A percentile compares a stretch with the other conserved stretches of the same genome.
Conservation (phyloP, 2,329 filamentous ascomycete genomes). For the Fusarium acutatum region DNA sequence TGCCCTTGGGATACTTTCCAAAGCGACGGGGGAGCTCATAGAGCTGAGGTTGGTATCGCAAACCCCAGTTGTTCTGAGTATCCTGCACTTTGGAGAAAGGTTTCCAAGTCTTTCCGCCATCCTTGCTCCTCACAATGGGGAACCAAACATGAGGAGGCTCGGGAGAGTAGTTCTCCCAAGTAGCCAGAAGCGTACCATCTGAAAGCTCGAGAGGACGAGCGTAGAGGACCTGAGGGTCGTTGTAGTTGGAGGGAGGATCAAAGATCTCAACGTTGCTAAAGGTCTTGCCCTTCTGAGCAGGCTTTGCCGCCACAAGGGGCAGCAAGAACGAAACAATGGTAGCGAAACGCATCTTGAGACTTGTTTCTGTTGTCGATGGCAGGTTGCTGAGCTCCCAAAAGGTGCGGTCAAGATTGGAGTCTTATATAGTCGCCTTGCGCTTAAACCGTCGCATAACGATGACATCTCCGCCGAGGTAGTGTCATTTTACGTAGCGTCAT, state of each 20-base stretch:
- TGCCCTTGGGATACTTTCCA: conserved; percentile 67
- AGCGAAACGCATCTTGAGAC: conserved; percentile 27
- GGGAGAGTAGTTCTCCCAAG: conserved; percentile 65
- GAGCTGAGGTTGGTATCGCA: conserved; percentile 75
- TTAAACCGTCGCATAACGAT: background rate
- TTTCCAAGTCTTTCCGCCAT: conserved; percentile 69
- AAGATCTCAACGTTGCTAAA: conserved; percentile 49
- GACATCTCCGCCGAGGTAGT: conserved; percentile 5
- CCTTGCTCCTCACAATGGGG: conserved; percentile 62
- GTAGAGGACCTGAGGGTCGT: conserved; percentile 54
- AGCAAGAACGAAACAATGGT: conserved; percentile 17
- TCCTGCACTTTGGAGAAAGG: conserved; percentile 67
- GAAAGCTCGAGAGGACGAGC: conserved; percentile 54
- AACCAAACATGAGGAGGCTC: conserved; percentile 65
- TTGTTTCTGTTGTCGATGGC: background rate
- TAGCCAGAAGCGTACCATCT: conserved; percentile 59
- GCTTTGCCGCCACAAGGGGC: conserved; percentile 25
- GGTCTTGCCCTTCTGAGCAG: conserved; percentile 19
- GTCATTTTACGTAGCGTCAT: background rate
- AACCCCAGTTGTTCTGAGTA: conserved; percentile 68
- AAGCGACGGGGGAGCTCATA: conserved; percentile 68
- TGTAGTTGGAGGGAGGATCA: conserved; percentile 53
- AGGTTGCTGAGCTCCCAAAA: background rate
- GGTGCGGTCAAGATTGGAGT: background rate
- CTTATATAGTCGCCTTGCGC: conserved; percentile 13